These are phyloP conservation scores for Avena sativa DNA, from an alignment of 176 grass and related monocot species.

Conservation along the genomic window DNA sequence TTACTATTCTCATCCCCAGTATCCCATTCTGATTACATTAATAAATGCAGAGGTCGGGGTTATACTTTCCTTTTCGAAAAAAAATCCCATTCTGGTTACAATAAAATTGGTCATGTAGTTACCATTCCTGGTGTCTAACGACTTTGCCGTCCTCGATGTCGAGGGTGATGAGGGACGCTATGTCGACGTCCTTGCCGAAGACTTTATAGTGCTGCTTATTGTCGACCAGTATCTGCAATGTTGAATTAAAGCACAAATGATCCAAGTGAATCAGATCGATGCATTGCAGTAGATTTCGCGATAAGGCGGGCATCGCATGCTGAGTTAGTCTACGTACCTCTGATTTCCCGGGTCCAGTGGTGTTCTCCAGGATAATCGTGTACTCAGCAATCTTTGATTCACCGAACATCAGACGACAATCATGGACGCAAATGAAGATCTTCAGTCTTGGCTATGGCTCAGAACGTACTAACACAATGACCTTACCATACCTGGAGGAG, in stretches of 20 bases:
- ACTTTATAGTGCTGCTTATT: conserved; percentile 62
- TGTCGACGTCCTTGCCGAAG: conserved; percentile 23
- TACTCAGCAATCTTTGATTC: conserved; percentile 45
- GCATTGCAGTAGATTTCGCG: not conserved
- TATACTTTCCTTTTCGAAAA: no score
- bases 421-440: no score
- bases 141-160: conserved; percentile 46
- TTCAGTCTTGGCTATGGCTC: not conserved
- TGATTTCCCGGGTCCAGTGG: not conserved
- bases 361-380: conserved; percentile 10
- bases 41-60: no score
- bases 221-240: conserved; percentile 30
- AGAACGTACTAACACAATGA: no score
- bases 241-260: not conserved
- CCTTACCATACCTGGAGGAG: not conserved
- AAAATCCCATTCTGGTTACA: no score
- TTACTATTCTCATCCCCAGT: no score
- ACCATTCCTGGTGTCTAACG: conserved; percentile 37
- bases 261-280: not conserved
- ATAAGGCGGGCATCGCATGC: not conserved
- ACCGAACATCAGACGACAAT: not conserved
- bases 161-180: conserved; percentile 46
- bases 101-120: not conserved
- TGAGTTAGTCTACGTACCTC: not conserved
- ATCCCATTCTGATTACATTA: no score